Conservation (phyloP, 148 eudicot genomes). For the Suaeda aralocaspica region DNA sequence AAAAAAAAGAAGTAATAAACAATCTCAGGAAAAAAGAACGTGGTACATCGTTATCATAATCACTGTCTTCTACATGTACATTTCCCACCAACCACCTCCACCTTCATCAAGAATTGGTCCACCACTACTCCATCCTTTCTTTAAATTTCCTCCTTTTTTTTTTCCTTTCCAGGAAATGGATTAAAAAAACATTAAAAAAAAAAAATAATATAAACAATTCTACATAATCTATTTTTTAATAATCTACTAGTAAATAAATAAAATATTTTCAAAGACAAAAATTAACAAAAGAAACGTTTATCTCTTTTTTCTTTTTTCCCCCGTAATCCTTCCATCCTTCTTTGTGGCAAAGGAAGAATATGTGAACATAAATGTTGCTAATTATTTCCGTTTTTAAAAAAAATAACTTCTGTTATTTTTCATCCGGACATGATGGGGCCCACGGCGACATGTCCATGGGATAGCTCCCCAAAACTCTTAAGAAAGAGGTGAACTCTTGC, state of each 20-base stretch:
- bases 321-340: background rate
- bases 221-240: slow-evolving; percentile 13
- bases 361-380: background rate
- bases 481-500: slow-evolving; percentile 87
- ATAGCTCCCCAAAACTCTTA: slow-evolving; percentile 92
- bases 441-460: slow-evolving; percentile 99
- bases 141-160: background rate
- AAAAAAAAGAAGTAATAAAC: background rate
- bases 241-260: slow-evolving; percentile 26
- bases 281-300: slow-evolving; percentile 20
- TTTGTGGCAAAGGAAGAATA: slow-evolving; percentile 2
- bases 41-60: slow-evolving; percentile 20
- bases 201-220: slow-evolving; percentile 10
- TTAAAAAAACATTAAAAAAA: background rate
- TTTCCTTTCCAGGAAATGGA: background rate
- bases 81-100: slow-evolving; percentile 30
- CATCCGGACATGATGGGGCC: slow-evolving; percentile 43
- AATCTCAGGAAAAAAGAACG: slow-evolving; percentile 6
- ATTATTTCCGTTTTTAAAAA: background rate
- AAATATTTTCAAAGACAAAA: slow-evolving; percentile 19
- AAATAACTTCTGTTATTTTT: slow-evolving; percentile 1
- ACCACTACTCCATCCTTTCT: background rate
- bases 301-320: background rate
- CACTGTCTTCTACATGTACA: slow-evolving; percentile 27
- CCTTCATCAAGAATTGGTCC: background rate